These are phyloP conservation scores for Melanomma pulvis-pyrius DNA, from an alignment of 495 filamentous ascomycete genomes.

Conservation along the genomic window DNA sequence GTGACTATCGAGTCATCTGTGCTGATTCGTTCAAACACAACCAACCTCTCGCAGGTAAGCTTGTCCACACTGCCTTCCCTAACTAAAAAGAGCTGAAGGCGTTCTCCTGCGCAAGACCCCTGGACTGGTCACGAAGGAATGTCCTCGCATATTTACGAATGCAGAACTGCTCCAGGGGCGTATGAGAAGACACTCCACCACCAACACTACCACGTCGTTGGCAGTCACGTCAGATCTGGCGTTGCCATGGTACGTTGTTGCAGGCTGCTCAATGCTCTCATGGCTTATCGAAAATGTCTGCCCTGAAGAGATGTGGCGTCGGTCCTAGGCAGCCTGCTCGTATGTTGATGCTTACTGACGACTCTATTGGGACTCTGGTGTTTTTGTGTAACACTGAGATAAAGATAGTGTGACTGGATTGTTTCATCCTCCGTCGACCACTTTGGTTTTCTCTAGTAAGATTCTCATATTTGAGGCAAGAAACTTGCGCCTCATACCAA, in stretches of 20 bases:
- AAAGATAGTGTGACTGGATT: not conserved
- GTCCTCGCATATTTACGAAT: not conserved
- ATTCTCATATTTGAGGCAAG: not conserved
- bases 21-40: constrained; percentile 2
- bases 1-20: not conserved
- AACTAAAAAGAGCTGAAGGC: not conserved
- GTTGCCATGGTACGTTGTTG: not conserved
- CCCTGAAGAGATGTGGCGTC: not conserved
- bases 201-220: not conserved
- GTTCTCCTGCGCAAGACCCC: constrained; percentile 1
- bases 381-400: not conserved
- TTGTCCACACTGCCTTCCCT: not conserved
- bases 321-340: not conserved
- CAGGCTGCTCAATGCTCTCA: not conserved
- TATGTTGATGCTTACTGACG: not conserved
- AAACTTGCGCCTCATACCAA: not conserved
- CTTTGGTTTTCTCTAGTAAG: not conserved
- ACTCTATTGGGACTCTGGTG: not conserved
- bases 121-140: constrained; percentile 6
- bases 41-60: not conserved
- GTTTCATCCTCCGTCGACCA: not conserved
- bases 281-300: not conserved
- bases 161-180: not conserved
- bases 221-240: not conserved
- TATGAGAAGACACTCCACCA: not conserved